These are phyloP conservation scores for Orbilia brochopaga DNA, from an alignment of 2,329 filamentous ascomycete genomes.

Conservation along the genomic window DNA sequence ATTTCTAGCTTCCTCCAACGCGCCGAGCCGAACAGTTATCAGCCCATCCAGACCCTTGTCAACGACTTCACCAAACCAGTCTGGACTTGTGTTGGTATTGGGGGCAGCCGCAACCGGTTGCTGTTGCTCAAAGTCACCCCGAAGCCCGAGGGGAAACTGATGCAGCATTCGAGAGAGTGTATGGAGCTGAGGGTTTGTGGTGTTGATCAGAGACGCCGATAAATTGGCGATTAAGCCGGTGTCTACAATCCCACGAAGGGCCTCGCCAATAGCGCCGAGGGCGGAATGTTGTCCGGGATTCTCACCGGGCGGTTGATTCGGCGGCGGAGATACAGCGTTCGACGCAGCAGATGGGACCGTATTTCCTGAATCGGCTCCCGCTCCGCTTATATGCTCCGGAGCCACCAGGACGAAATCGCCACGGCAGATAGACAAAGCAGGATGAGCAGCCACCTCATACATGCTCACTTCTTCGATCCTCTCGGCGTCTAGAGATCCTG, in stretches of 20 bases:
- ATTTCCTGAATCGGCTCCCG: neutral
- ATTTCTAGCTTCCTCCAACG: slow-evolving; percentile 62
- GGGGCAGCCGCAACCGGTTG: slow-evolving; percentile 15
- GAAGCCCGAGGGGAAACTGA: slow-evolving; percentile 31
- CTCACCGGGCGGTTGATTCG: neutral
- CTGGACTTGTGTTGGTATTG: slow-evolving; percentile 51
- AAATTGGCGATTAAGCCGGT: slow-evolving; percentile 44
- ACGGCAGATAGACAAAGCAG: slow-evolving; percentile 61
- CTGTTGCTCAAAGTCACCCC: slow-evolving; percentile 42
- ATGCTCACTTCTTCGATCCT: slow-evolving; percentile 64
- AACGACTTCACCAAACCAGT: slow-evolving; percentile 67
- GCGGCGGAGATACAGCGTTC: neutral
- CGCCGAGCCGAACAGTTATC: slow-evolving; percentile 64
- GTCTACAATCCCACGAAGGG: slow-evolving; percentile 40
- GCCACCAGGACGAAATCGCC: slow-evolving; percentile 64
- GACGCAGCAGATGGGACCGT: neutral
- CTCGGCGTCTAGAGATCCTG: slow-evolving; percentile 59
- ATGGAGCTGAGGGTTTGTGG: slow-evolving; percentile 42
- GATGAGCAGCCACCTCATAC: slow-evolving; percentile 65
- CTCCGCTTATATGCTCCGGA: slow-evolving; percentile 54
- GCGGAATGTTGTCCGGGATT: slow-evolving; percentile 17
- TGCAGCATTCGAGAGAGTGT: slow-evolving; percentile 45
- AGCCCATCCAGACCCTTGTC: slow-evolving; percentile 64
- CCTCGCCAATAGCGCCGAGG: slow-evolving; percentile 30
- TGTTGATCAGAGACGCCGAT: slow-evolving; percentile 44